Percentiles rank a stretch among this genome's conserved stretches.
These are phyloP conservation scores for Lactuca sativa DNA, from an alignment of 129 eudicot species.

Conservation along the genomic window DNA sequence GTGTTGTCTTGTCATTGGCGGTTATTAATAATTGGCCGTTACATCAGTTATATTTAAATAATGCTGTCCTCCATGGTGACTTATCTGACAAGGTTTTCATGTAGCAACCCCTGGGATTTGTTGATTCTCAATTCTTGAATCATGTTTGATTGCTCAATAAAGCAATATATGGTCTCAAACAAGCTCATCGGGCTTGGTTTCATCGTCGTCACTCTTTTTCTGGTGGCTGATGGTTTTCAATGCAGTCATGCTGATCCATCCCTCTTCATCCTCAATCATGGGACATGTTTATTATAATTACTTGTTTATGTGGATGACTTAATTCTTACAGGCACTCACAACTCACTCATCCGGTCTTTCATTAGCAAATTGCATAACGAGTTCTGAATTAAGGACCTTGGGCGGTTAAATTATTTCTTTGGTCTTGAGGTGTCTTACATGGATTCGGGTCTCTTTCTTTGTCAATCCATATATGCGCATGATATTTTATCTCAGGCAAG, in stretches of 20 bases:
- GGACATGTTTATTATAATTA: no score
- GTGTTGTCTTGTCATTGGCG: no score
- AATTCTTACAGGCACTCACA: no score
- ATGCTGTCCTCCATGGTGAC: background rate
- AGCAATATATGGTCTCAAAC: background rate
- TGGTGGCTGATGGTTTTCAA: background rate
- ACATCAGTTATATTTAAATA: background rate
- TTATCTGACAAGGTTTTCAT: background rate
- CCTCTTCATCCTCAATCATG: background rate
- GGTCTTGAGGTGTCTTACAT: no score
- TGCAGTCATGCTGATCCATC: background rate
- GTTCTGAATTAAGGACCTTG: no score
- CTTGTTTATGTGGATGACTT: no score
- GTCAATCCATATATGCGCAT: no score
- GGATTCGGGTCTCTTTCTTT: no score
- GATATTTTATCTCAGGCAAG: no score
- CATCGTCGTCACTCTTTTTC: background rate
- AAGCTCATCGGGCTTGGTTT: constrained; percentile 4
- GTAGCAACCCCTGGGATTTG: background rate
- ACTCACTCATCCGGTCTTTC: no score
- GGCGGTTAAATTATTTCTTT: no score
- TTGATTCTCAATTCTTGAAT: background rate
- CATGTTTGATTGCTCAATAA: background rate
- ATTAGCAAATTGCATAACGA: no score
- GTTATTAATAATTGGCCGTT: background rate